phyloP scores from a whole-genome alignment of 2,329 filamentous ascomycete species.

The Cladobotryum mycophilum region DNA sequence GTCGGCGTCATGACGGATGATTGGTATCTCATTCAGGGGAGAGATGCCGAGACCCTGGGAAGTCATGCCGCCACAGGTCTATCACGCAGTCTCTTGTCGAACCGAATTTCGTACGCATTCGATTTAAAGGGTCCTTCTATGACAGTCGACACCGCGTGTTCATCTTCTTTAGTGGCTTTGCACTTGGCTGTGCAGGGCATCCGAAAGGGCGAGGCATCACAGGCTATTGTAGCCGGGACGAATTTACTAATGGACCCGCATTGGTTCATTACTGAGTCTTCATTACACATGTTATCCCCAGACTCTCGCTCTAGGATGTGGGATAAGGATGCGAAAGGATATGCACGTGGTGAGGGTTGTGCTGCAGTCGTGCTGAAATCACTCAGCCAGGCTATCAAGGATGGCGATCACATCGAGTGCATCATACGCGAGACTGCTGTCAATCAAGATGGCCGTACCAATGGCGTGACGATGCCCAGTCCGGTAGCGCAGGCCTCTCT shows the following conservation, averaged over 20 bases:
- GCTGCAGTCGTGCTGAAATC: conserved; percentile 41
- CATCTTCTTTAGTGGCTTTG: conserved; percentile 15
- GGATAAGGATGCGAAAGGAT: conserved; percentile 40
- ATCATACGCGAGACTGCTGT: conserved; percentile 20
- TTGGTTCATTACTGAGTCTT: conserved; percentile 4
- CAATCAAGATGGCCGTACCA: conserved; percentile 18
- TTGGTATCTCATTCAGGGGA: conserved; percentile 9
- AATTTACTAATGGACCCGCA: conserved; percentile 32
- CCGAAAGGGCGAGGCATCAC: conserved; percentile 23
- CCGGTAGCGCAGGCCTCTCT: conserved; percentile 19
- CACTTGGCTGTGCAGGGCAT: conserved; percentile 24
- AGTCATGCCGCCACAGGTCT: conserved; percentile 21
- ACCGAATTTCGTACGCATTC: conserved; percentile 4
- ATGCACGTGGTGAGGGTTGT: conserved; percentile 45
- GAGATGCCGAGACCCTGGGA: conserved; percentile 11
- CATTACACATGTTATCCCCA: conserved; percentile 12
- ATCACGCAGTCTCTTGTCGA: conserved; percentile 28
- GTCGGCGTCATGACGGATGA: conserved; percentile 19
- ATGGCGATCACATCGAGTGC: conserved; percentile 21
- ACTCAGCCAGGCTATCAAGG: conserved; percentile 34
- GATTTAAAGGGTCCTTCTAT: conserved; percentile 22
- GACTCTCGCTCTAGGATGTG: conserved; percentile 18
- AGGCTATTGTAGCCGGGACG: conserved; percentile 17
- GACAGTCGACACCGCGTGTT: conserved; percentile 31
- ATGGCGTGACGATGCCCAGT: conserved; percentile 16